Base-by-base conservation (phyloP, 768 basidiomycete species). In the Phanerochaete sordida region DNA sequence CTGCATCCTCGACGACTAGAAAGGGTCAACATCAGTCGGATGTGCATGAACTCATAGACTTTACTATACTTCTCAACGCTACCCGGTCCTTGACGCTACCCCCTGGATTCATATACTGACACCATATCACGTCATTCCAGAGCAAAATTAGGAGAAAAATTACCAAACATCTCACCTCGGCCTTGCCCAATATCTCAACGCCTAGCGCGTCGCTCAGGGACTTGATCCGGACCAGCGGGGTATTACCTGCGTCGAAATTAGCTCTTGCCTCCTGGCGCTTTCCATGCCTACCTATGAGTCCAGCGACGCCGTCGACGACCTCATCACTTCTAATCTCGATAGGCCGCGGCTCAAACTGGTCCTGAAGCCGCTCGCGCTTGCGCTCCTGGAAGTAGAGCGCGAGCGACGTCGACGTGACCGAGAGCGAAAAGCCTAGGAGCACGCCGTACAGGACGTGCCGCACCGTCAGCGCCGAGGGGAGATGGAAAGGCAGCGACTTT, bases 41-140 rank as follows among this genome's bases (percentile, higher is more conserved):
- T n/a, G n/a, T n/a, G n/a, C n/a, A n/a, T n/a, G n/a, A n/a, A n/a
- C n/a, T n/a, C n/a, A n/a, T n/a, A n/a, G n/a, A n/a, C n/a, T n/a
- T n/a, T n/a, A n/a, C n/a, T 84, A 61, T 68, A 97, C 95, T 93
- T 72, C 86, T 83, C 61, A 98, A 72, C 0, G 95, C 96, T n/a
- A 98, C 96, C 30, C 97, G 85, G 72, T 99, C 97, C 72, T 99
- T 99, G 52, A 98, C 91, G 56, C 95, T 98, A 43, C 97, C 97
- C 26, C 96, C 96, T 0, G 97, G 96, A 73, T 99, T 99, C 61
- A 98, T 71, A 70, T 88, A 99, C 93, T 98, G 66, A 11, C 55
- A 15, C 7, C 11, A 24, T 1, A 55, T 59, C 28, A 23, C 12
- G 16, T 12, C 30, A 28, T 16, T 55, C 45, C 19, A 61, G 13